These are phyloP conservation scores for Coemansia sp. DNA, from an alignment of 192 early-diverging fungal species.

Conservation along the genomic window DNA sequence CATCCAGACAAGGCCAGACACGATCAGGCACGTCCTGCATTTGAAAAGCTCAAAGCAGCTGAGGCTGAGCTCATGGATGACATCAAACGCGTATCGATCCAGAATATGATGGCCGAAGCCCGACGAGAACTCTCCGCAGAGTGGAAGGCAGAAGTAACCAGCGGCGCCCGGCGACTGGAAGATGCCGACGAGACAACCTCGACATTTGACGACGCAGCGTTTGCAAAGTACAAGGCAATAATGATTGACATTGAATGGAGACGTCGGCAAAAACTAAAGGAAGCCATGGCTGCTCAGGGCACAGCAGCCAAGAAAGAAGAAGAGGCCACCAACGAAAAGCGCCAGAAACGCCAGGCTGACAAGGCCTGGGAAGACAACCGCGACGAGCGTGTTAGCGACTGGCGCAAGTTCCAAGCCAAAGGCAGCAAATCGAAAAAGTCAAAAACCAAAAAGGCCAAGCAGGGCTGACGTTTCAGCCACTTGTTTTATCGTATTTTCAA, in stretches of 20 bases:
- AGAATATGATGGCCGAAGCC: slow-evolving; percentile 33
- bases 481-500: too few species aligned
- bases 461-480: too few species aligned
- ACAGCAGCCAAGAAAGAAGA: slow-evolving; percentile 21
- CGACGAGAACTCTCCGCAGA: slow-evolving; percentile 31
- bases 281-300: slow-evolving; percentile 45
- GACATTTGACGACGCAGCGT: slow-evolving; percentile 22
- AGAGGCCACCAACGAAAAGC: slow-evolving; percentile 16
- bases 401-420: slow-evolving; percentile 39
- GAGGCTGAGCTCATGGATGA: slow-evolving; percentile 48
- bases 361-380: slow-evolving; percentile 44
- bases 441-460: background rate
- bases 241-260: slow-evolving; percentile 50
- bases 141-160: slow-evolving; percentile 11
- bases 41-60: slow-evolving; percentile 41
- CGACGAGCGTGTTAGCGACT: slow-evolving; percentile 46
- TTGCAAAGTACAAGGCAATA: slow-evolving; percentile 32
- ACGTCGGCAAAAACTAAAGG: slow-evolving; percentile 35
- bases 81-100: slow-evolving; percentile 28
- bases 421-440: slow-evolving; percentile 6
- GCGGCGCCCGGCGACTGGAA: background rate
- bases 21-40: slow-evolving; percentile 38
- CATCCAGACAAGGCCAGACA: slow-evolving; percentile 49
- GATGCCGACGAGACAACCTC: background rate
- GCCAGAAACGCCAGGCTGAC: slow-evolving; percentile 27